Evolutionary conservation across 2,329 filamentous ascomycete genomes (phyloP), one percentile per base, ranked within the genome.

Genomic region (Fusarium temperatum): DNA sequence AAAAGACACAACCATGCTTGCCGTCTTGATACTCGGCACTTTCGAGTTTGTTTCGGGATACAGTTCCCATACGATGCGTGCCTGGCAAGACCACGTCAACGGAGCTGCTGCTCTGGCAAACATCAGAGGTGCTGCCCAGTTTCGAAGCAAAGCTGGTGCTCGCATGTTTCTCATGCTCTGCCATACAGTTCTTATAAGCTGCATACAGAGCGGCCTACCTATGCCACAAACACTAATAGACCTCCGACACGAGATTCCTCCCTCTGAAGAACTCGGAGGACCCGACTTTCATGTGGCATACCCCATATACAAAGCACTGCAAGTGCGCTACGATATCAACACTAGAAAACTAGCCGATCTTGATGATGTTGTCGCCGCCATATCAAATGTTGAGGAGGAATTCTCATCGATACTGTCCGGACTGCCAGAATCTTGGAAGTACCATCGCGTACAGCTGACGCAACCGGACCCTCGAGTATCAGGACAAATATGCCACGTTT

Each of bases 91-190:
- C 59, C 88, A 89, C 73, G 82, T 89, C 42, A 85, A 85, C 54
- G 88, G 87, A 15, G 88, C 88, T 5, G 85, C 85, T 6, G 83
- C 84, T 9, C 81, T 90, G 28, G 85, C 87, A 14, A 83, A 82
- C 58, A 81, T 89, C 71, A 84, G 88, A 56, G 88, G 88, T 24
- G 75, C 80, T 15, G 80, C 79, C 7, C 87, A 88, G 66, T 85
- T 89, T 72, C 78, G 76, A 44, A 86, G 84, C 17, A 79, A 79
- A 47, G 84, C 84, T 6, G 87, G 87, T 8, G 80, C 83, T 42
- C 82, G 85, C 62, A 87, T 89, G 85, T 89, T 89, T 74, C 81
- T 86, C 63, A 87, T 89, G 84, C 82, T 89, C 36, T 86, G 83
- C 38, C 84, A 88, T 62, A 85, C 84, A 60, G 83, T 88, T 39